Conservation (phyloP, 2,329 filamentous ascomycete genomes). For the Tolypocladium endophyticum region DNA sequence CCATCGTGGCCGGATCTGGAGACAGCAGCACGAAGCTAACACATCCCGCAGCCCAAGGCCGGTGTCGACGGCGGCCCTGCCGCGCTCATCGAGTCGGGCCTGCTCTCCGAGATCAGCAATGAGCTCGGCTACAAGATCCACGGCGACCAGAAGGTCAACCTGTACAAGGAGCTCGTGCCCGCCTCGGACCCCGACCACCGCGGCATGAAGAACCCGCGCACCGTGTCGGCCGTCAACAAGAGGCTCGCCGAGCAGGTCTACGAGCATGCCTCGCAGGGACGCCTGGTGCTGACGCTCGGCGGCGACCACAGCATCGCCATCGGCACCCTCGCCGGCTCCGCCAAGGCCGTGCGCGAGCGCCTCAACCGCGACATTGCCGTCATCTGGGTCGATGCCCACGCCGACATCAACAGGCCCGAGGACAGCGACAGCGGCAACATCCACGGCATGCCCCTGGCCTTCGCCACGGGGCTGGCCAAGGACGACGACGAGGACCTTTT, state of each 20-base stretch:
- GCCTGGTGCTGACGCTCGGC: slow-evolving; percentile 84
- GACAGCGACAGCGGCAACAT: slow-evolving; percentile 84
- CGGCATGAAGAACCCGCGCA: slow-evolving; percentile 86
- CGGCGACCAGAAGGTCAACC: slow-evolving; percentile 73
- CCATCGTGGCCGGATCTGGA: background rate
- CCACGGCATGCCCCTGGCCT: slow-evolving; percentile 95
- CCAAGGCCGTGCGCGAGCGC: slow-evolving; percentile 76
- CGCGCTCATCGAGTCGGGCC: slow-evolving; percentile 78
- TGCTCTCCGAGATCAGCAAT: slow-evolving; percentile 70
- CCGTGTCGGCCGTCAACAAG: slow-evolving; percentile 76
- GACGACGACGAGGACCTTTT: slow-evolving; percentile 72
- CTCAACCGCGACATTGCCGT: slow-evolving; percentile 77
- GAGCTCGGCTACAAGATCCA: slow-evolving; percentile 84
- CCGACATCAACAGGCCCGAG: slow-evolving; percentile 96
- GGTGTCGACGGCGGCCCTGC: slow-evolving; percentile 87
- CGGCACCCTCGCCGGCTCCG: slow-evolving; percentile 79
- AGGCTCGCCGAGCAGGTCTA: slow-evolving; percentile 79
- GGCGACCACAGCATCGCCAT: slow-evolving; percentile 97
- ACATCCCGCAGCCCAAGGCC: slow-evolving; percentile 59
- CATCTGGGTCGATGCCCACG: slow-evolving; percentile 97
- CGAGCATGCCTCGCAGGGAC: slow-evolving; percentile 68
- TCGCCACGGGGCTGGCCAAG: slow-evolving; percentile 73
- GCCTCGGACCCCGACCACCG: slow-evolving; percentile 66
- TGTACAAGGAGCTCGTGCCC: slow-evolving; percentile 68
- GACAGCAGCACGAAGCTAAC: background rate